phyloP scores from a whole-genome alignment of 2,329 filamentous ascomycete species.

The Diaporthe sp. region DNA sequence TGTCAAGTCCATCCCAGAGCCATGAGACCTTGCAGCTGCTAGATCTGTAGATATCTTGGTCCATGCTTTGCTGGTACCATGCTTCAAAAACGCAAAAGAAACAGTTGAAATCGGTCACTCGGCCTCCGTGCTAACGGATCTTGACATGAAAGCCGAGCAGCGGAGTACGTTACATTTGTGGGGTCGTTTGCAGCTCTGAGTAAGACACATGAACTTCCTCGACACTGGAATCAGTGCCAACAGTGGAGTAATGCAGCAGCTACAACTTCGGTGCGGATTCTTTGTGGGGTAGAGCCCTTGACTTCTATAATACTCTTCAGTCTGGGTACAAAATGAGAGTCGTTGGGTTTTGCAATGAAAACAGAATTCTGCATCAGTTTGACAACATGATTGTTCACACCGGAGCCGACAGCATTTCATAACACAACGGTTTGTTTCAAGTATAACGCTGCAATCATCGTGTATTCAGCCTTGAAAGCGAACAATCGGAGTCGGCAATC shows the following conservation, averaged over 20 bases:
- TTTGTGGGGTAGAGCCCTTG: too few relatives aligned
- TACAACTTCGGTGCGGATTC: not conserved
- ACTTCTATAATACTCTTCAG: not conserved
- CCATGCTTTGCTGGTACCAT: not conserved
- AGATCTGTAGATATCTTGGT: not conserved
- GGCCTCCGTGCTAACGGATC: not conserved
- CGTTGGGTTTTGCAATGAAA: not conserved
- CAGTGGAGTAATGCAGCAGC: not conserved
- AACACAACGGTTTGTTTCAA: too few relatives aligned
- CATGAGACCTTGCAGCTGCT: not conserved
- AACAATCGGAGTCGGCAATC: not conserved
- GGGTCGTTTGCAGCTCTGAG: not conserved
- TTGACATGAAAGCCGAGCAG: conserved; percentile 5
- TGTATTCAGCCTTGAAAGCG: not conserved
- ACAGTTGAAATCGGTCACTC: not conserved
- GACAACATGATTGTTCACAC: too few relatives aligned
- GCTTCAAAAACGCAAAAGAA: too few relatives aligned
- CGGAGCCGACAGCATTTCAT: too few relatives aligned
- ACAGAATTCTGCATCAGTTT: not conserved
- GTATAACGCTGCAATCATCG: not conserved
- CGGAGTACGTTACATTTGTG: not conserved
- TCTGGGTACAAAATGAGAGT: not conserved
- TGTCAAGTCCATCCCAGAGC: not conserved
- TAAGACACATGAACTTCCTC: not conserved
- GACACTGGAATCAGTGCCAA: not conserved